Percentiles rank a stretch among this genome's conserved stretches.
Conservation (phyloP, 345 rosid genomes). For the Eucalyptus microcorys region DNA sequence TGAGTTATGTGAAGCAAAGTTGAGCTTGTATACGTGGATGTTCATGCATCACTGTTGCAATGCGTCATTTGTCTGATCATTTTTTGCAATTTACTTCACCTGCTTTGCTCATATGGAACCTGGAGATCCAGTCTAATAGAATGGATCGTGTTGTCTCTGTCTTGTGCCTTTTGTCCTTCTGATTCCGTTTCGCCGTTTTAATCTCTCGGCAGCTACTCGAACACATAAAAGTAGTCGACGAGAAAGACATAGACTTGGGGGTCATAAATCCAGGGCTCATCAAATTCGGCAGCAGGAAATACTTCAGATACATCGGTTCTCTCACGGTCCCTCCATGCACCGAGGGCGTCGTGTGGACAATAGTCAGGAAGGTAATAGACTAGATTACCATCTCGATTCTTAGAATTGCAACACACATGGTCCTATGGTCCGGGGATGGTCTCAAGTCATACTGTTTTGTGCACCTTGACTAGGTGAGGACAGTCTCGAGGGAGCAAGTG, state of each 20-base stretch:
- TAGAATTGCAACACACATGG: not conserved
- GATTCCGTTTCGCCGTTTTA: not conserved
- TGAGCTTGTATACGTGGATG: not conserved
- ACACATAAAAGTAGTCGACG: conserved; percentile 11
- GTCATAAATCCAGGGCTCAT: conserved; percentile 36
- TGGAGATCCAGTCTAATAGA: not conserved
- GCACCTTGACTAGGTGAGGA: conserved; percentile 27
- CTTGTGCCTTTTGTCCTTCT: not conserved
- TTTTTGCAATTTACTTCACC: not conserved
- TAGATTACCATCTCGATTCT: not conserved
- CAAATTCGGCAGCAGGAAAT: conserved; percentile 34
- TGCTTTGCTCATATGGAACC: not conserved
- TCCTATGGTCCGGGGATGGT: not conserved
- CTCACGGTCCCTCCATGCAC: conserved; percentile 72
- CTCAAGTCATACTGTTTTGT: not conserved
- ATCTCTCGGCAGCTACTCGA: conserved; percentile 17
- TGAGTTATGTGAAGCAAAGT: not conserved
- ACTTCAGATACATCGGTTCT: conserved; percentile 60
- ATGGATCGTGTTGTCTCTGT: not conserved
- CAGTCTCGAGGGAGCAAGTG: conserved; percentile 55
- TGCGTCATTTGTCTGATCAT: not conserved
- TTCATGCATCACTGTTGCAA: not conserved
- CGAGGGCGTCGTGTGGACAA: conserved; percentile 67
- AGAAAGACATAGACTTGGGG: conserved; percentile 7
- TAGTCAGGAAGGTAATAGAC: conserved; percentile 23